phyloP scores from a whole-genome alignment of 2,329 filamentous ascomycete genomes.

The Hysterium pulicare region DNA sequence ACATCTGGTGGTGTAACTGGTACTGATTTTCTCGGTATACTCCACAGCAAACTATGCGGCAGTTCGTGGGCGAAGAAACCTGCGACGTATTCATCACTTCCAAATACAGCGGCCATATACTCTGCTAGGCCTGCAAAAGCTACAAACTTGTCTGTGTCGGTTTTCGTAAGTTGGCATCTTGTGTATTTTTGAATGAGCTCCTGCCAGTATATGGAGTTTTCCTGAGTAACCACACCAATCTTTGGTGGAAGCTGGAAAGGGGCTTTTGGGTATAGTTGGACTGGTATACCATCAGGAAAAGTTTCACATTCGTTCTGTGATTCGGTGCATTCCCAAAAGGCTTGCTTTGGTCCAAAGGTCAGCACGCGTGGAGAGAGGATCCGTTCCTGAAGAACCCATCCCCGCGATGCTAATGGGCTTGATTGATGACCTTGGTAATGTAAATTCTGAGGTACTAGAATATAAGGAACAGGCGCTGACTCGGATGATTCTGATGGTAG shows the following conservation, averaged over 20 bases:
- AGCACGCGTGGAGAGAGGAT: constrained; percentile 7
- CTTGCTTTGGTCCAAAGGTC: constrained; percentile 5
- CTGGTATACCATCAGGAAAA: neutral
- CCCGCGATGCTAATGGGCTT: neutral
- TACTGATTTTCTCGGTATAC: neutral
- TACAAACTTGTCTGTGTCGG: constrained; percentile 1
- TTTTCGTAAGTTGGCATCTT: neutral
- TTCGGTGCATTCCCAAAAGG: constrained; percentile 8
- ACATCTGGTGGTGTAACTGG: neutral
- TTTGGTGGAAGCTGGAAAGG: neutral
- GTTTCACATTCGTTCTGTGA: neutral
- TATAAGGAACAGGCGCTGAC: neutral
- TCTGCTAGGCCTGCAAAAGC: constrained; percentile 2
- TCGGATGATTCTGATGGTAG: neutral
- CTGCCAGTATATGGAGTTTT: neutral
- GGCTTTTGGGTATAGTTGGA: too few relatives aligned
- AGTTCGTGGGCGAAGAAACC: constrained; percentile 2
- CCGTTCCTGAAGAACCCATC: constrained; percentile 9
- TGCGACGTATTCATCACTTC: constrained; percentile 3
- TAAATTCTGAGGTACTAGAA: neutral
- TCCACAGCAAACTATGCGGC: neutral
- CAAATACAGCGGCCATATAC: neutral
- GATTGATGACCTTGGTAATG: neutral
- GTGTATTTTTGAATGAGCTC: neutral
- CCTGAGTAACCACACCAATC: neutral